phyloP scores from a whole-genome alignment of 257 asterid species.

The Lavandula angustifolia region DNA sequence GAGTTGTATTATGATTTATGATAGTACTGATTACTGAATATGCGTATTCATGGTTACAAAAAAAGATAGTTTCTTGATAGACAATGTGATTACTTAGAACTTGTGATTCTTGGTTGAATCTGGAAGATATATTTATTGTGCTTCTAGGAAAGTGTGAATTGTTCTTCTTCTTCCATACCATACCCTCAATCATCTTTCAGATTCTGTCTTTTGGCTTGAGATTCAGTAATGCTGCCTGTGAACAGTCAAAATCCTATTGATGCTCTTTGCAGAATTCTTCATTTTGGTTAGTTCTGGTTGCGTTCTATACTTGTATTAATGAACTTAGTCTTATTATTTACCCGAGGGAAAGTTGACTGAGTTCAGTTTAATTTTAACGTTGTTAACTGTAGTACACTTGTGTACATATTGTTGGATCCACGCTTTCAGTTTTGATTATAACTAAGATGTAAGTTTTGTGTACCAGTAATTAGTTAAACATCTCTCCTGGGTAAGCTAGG shows the following conservation, averaged over 20 bases:
- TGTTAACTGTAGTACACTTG: no score
- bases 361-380: no score
- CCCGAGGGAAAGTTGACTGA: no score
- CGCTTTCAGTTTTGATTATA: no score
- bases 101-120: neutral
- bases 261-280: neutral
- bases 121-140: neutral
- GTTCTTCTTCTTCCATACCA: neutral
- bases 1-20: neutral
- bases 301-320: neutral
- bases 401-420: no score
- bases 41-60: neutral
- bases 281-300: no score
- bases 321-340: no score
- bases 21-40: neutral
- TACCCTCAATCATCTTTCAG: neutral
- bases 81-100: neutral
- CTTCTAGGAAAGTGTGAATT: neutral
- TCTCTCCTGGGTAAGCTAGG: no score
- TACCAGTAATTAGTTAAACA: no score
- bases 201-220: neutral
- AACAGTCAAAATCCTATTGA: neutral
- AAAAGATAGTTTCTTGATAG: neutral
- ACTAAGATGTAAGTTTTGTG: no score
- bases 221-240: neutral